Percentiles rank a stretch among this genome's conserved stretches.
phyloP scores from a whole-genome alignment of 2,329 filamentous ascomycete genomes.

The Ambrosiella xylebori region DNA sequence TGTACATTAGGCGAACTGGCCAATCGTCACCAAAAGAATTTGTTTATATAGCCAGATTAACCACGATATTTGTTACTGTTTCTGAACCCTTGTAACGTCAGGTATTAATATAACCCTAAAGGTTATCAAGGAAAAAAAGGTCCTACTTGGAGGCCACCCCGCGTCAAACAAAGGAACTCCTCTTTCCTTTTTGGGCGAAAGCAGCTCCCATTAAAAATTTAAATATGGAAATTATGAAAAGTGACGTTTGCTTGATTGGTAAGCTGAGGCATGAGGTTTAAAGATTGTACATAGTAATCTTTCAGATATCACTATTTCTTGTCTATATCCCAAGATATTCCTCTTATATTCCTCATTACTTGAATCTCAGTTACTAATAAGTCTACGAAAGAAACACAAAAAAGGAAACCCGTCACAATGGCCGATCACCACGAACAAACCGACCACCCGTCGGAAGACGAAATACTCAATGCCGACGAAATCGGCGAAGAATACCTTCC shows the following conservation, averaged over 20 bases:
- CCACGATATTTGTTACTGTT: too few relatives aligned
- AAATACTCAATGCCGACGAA: slow-evolving; percentile 13
- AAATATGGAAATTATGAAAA: too few relatives aligned
- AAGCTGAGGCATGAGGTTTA: not conserved
- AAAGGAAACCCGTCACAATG: slow-evolving; percentile 1
- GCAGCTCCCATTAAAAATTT: not conserved
- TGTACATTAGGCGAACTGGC: slow-evolving; percentile 5
- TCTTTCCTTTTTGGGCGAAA: slow-evolving; percentile 8
- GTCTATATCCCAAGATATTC: not conserved
- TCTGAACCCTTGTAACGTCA: not conserved
- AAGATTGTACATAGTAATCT: too few relatives aligned
- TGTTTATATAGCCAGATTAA: too few relatives aligned
- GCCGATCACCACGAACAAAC: not conserved
- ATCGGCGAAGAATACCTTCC: slow-evolving; percentile 15
- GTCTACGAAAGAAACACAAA: not conserved
- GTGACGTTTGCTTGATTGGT: not conserved
- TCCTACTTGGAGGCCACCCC: not conserved
- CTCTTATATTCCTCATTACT: not conserved
- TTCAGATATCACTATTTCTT: too few relatives aligned
- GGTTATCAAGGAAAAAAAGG: not conserved
- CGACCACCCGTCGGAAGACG: slow-evolving; percentile 9
- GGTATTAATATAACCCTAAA: not conserved
- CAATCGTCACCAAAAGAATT: too few relatives aligned
- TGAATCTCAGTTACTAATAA: not conserved
- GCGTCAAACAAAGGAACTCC: slow-evolving; percentile 2